Base-by-base conservation (phyloP, 228 moss, liverwort and hornwort genomes). In the Sphagnum magellanicum region DNA sequence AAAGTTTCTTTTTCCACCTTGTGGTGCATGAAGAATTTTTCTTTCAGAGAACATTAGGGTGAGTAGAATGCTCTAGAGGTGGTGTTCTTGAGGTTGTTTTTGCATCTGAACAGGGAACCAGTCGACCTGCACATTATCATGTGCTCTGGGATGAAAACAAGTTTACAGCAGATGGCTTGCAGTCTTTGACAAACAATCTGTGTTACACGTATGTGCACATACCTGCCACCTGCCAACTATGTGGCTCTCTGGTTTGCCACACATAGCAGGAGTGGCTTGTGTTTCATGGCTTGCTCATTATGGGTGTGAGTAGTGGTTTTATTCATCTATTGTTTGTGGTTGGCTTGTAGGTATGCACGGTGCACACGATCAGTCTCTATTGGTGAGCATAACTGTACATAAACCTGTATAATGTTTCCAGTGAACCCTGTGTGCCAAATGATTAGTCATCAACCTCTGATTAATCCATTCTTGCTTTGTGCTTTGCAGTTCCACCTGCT, bases 101-200 rank as follows among this genome's bases (percentile, higher is more conserved):
- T 63, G 16, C 4, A 16, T 63, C 10, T 63, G 10, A 0, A 4
- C 10, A 64, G 85, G 85, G 85, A 60, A 86, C 85, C 0, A 86
- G 85, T 57, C 69, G 85, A 60, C 85, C 85, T 7, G 85, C 85
- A 0, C 85, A 86, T 14, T 86, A 86, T 32, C 85, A 86, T 57
- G 78, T 78, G 61, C 61, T 78, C 62, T 57, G 50, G 10, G 78
- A 78, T 53, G 68, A 78, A 6, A 73, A 69, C 55, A 5, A 49
- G 5, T 11, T 78, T 16, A 0, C 8, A 0, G 53, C 58, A 0
- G 51, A 70, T 6, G 59, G 64, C 2, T 49, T 75, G 10, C 64
- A 70, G 16, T 10, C n/a, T 11, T 12, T 70, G 6, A 64, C 64
- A 9, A 57, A 59, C 50, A 50, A 51, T 51, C 65, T 75, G 12